A percentile compares a stretch with the other conserved stretches of the same genome.
These are phyloP conservation scores for Asterochloris sp. DNA, from an alignment of 139 green algal species.

Conservation along the genomic window DNA sequence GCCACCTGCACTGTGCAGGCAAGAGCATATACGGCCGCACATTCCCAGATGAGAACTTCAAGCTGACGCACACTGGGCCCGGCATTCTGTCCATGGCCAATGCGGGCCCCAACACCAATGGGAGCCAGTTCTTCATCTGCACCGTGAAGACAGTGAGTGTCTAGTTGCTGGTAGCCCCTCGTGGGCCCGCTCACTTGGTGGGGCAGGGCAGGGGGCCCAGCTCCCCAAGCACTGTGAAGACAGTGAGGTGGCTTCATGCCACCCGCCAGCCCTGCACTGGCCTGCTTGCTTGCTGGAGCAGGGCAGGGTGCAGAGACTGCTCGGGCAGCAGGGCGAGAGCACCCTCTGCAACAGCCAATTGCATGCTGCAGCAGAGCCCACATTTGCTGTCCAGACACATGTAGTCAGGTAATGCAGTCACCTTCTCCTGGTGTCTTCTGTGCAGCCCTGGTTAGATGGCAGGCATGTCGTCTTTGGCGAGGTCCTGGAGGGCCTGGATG, in stretches of 20 bases:
- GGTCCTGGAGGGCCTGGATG: conserved; percentile 74
- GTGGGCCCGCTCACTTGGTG: no score
- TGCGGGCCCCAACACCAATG: conserved; percentile 79
- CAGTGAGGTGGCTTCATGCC: no score
- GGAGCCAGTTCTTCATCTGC: conserved; percentile 47
- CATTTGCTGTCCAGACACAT: background rate
- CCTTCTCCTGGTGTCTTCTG: no score
- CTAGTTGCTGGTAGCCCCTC: no score
- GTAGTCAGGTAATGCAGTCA: conserved; percentile 47
- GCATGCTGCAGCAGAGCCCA: no score
- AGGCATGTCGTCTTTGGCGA: conserved; percentile 72
- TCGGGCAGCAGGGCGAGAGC: no score
- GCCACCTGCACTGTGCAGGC: conserved; percentile 7
- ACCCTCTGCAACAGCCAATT: no score
- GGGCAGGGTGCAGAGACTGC: no score
- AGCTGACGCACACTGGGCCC: conserved; percentile 36
- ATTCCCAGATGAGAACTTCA: conserved; percentile 53
- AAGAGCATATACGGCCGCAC: conserved; percentile 59
- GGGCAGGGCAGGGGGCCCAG: no score
- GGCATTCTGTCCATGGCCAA: conserved; percentile 76
- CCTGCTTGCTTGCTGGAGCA: no score
- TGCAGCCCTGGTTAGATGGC: conserved; percentile 49
- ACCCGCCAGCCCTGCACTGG: no score
- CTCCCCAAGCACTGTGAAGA: no score
- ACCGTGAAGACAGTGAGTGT: conserved; percentile 27